Conservation (phyloP, 805 yeast genomes). For the Yueomyces sinensis region DNA sequence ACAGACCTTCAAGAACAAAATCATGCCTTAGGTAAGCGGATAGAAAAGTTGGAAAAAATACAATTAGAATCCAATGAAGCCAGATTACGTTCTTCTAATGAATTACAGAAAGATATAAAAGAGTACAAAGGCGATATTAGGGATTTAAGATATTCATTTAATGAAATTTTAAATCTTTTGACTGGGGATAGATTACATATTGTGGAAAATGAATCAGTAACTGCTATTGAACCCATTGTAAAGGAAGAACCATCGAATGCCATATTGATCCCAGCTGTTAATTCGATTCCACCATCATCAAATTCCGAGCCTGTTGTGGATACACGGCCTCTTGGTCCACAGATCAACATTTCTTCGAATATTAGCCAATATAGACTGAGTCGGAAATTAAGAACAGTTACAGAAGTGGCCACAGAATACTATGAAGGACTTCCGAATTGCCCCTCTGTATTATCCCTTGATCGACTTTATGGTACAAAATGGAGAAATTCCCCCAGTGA, state of each 20-base stretch:
- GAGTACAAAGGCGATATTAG: conserved; percentile 10
- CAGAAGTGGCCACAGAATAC: conserved; percentile 18
- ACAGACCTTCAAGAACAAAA: conserved; percentile 13
- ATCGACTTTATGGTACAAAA: conserved; percentile 17
- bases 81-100: conserved; percentile 8
- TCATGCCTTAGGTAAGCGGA: conserved; percentile 5
- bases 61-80: conserved; percentile 13
- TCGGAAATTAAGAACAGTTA: conserved; percentile 15
- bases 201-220: conserved; percentile 7
- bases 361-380: conserved; percentile 11
- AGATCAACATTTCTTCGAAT: no score
- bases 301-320: no score
- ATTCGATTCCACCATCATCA: no score
- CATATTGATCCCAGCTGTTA: no score
- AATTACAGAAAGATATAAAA: conserved; percentile 9
- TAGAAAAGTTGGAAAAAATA: conserved; percentile 11
- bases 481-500: conserved; percentile 20
- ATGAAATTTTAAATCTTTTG: conserved; percentile 17
- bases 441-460: conserved; percentile 17
- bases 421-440: conserved; percentile 17
- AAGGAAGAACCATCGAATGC: background rate
- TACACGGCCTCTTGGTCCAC: no score
- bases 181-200: conserved; percentile 14
- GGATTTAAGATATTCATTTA: conserved; percentile 12
- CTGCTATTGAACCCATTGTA: background rate